phyloP scores from a whole-genome alignment of 2,329 filamentous ascomycete species.

The Colletotrichum higginsianum region DNA sequence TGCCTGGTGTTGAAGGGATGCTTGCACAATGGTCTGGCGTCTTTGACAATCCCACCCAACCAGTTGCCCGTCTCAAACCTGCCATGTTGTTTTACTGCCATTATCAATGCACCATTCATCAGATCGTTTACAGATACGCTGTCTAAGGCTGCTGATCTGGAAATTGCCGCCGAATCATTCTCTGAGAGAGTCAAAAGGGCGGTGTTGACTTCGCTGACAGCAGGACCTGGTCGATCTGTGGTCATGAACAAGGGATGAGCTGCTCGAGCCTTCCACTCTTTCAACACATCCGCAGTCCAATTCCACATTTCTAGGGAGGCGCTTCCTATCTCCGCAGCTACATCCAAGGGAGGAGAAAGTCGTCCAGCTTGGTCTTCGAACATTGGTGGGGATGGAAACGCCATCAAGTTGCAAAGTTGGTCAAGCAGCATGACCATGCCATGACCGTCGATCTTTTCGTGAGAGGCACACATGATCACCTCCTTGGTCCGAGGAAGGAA shows the following conservation, averaged over 20 bases:
- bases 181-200: not conserved
- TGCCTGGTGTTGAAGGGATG: not conserved
- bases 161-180: not conserved
- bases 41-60: slow-evolving; percentile 1
- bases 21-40: not conserved
- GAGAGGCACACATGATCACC: slow-evolving; percentile 2
- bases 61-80: not conserved
- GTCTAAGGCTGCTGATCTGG: not conserved
- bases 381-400: slow-evolving; percentile 1
- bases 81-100: not conserved
- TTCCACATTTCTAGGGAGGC: not conserved
- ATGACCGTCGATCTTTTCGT: slow-evolving; percentile 18
- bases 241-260: not conserved
- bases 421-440: slow-evolving; percentile 23
- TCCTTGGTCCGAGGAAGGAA: slow-evolving; percentile 17
- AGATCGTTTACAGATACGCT: slow-evolving; percentile 11
- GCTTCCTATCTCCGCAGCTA: not conserved
- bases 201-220: not conserved
- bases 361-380: slow-evolving; percentile 11
- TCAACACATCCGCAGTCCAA: not conserved
- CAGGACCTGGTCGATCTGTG: slow-evolving; percentile 12
- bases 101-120: slow-evolving; percentile 2
- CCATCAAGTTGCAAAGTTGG: not conserved
- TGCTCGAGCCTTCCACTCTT: slow-evolving; percentile 4
- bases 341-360: slow-evolving; percentile 13